A percentile compares a stretch with the other conserved stretches of the same genome.
Evolutionary conservation across 2,329 filamentous ascomycete species (phyloP).

Genomic region (Sclerotinia subarctica): DNA sequence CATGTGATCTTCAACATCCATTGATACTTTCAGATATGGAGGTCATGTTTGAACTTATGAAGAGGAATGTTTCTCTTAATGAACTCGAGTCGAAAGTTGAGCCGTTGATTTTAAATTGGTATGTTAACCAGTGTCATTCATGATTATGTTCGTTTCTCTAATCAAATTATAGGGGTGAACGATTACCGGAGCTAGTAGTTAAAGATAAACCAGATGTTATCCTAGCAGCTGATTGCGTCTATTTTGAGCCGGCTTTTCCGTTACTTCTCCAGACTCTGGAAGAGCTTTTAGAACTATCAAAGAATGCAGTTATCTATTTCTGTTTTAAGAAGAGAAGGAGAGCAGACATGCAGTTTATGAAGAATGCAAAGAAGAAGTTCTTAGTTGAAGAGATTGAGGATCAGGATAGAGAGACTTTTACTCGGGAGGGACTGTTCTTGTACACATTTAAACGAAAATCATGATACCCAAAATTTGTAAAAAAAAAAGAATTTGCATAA

Average conservation of each 20-base stretch:
- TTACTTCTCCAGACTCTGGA: conserved; percentile 75
- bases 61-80: conserved; percentile 84
- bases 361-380: conserved; percentile 66
- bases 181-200: conserved; percentile 52
- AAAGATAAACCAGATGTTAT: conserved; percentile 70
- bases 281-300: conserved; percentile 70
- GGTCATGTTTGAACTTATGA: conserved; percentile 82
- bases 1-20: conserved; percentile 52
- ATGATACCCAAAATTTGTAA: conserved; percentile 22
- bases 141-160: not conserved
- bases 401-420: conserved; percentile 56
- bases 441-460: conserved; percentile 52
- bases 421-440: conserved; percentile 57
- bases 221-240: conserved; percentile 94
- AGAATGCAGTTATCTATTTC: conserved; percentile 65
- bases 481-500: not conserved
- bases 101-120: conserved; percentile 79
- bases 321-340: conserved; percentile 92
- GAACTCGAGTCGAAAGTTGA: conserved; percentile 59
- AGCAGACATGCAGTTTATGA: conserved; percentile 74
- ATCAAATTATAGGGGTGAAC: conserved; percentile 52
- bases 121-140: conserved; percentile 36
- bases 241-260: conserved; percentile 94
- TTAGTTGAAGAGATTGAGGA: conserved; percentile 59
- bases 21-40: conserved; percentile 83